These are phyloP conservation scores for Fusarium sp. DNA, from an alignment of 2,329 filamentous ascomycete species.

Conservation along the genomic window DNA sequence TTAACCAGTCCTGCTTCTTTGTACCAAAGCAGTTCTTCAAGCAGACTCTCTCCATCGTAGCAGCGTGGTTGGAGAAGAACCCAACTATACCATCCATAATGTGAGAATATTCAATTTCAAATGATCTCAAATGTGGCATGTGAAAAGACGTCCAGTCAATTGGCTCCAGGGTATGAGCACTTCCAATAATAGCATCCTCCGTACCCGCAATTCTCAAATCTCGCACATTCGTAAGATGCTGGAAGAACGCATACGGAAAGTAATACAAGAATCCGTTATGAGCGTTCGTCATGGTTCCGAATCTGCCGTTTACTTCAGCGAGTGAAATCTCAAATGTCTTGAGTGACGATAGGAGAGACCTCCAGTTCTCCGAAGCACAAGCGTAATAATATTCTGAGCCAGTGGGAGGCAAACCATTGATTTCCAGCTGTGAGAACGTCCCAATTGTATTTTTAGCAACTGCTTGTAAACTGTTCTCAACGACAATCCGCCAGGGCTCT, in stretches of 20 bases:
- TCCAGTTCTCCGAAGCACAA: not conserved
- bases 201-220: not conserved
- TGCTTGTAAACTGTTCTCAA: not conserved
- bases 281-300: not conserved
- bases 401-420: not conserved
- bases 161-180: not conserved
- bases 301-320: not conserved
- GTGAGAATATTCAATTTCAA: slow-evolving; percentile 7
- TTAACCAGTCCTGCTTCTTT: not conserved
- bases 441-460: not conserved
- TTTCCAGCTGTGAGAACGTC: not conserved
- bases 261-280: slow-evolving; percentile 2
- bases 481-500: slow-evolving; percentile 11
- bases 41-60: not conserved
- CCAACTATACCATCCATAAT: not conserved
- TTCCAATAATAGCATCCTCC: not conserved
- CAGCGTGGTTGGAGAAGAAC: not conserved
- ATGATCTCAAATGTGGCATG: not conserved
- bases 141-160: slow-evolving; percentile 9
- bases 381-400: slow-evolving; percentile 3
- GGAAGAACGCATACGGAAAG: not conserved
- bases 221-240: not conserved
- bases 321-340: not conserved
- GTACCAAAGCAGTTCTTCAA: not conserved
- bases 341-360: not conserved